These are phyloP conservation scores for Quercus phellos DNA, from an alignment of 331 rosid species.

Conservation along the genomic window DNA sequence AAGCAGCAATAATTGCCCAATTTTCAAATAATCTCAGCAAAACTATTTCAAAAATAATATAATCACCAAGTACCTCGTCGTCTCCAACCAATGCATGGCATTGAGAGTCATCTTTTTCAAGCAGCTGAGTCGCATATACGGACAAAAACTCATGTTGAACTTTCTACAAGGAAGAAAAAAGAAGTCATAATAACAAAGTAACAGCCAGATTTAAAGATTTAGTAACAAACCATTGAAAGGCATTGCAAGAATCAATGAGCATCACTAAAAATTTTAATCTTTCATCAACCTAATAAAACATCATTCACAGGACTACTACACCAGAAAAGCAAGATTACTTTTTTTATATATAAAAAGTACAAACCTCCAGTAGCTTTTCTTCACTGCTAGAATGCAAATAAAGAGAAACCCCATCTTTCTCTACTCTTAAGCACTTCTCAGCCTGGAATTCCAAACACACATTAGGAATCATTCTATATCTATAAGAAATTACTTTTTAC, in stretches of 20 bases:
- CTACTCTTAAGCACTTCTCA: slow-evolving; percentile 71
- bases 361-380: slow-evolving; percentile 69
- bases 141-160: slow-evolving; percentile 66
- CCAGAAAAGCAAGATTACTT: neutral
- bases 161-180: slow-evolving; percentile 36
- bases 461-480: neutral
- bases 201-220: neutral
- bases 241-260: neutral
- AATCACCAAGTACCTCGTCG: slow-evolving; percentile 49
- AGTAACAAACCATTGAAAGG: neutral
- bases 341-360: neutral
- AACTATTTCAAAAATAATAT: neutral
- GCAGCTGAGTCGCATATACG: slow-evolving; percentile 51
- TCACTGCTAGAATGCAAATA: slow-evolving; percentile 68
- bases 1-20: slow-evolving; percentile 2
- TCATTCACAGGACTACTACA: neutral
- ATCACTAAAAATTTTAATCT: no score
- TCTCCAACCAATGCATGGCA: slow-evolving; percentile 67
- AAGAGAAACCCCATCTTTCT: slow-evolving; percentile 65
- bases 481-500: neutral
- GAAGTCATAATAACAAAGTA: neutral
- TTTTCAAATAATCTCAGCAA: neutral
- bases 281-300: neutral
- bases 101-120: slow-evolving; percentile 74
- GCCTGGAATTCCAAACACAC: slow-evolving; percentile 35